phyloP scores from a whole-genome alignment of 192 early-diverging fungal genomes.

The Backusella tuberculispora region DNA sequence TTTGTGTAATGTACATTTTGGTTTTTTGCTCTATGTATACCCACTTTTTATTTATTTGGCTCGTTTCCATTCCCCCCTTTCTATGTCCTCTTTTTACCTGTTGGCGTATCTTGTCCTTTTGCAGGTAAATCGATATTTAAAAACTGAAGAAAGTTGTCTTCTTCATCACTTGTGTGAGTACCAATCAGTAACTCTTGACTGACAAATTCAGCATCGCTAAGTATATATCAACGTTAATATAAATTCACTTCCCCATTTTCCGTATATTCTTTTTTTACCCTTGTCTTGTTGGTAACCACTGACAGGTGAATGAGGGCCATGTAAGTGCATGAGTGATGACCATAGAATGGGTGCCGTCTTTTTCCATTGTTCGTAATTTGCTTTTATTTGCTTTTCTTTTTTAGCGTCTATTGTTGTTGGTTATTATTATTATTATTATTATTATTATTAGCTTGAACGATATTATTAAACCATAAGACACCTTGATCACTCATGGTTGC shows the following conservation, averaged over 20 bases:
- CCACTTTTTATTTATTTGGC: not conserved
- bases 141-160: conserved; percentile 94
- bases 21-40: conserved; percentile 57
- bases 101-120: conserved; percentile 72
- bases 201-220: conserved; percentile 84
- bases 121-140: conserved; percentile 70
- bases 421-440: too few relatives aligned
- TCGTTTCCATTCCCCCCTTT: not conserved
- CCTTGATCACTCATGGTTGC: too few relatives aligned
- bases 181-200: conserved; percentile 90
- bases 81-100: conserved; percentile 50
- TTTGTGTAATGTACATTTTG: conserved; percentile 85
- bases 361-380: conserved; percentile 99
- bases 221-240: not conserved
- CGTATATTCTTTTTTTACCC: conserved; percentile 45
- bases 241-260: not conserved
- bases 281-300: conserved; percentile 95
- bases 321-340: conserved; percentile 97
- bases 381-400: conserved; percentile 89
- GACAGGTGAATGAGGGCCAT: conserved; percentile 96
- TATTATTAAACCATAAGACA: too few relatives aligned
- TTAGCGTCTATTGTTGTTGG: too few relatives aligned
- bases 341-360: conserved; percentile 96
- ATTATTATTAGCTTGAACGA: too few relatives aligned
- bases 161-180: conserved; percentile 95